Evolutionary conservation across 1,284 basidiomycete genomes (phyloP), one percentile per base, ranked within the genome.

Genomic region (Lignosus rhinocerotis): DNA sequence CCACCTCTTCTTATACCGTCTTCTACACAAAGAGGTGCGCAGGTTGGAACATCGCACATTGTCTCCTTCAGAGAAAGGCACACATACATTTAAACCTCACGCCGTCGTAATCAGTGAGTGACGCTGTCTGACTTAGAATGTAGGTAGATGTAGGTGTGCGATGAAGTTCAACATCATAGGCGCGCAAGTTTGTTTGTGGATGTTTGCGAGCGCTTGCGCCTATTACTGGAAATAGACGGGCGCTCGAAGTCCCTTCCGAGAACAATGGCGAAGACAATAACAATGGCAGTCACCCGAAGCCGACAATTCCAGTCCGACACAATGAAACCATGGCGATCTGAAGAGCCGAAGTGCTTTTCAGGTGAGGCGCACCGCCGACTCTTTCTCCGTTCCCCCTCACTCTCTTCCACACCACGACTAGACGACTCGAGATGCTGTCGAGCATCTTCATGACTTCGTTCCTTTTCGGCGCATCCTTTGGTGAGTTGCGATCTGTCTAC

Each of bases 401-500:
- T 67, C 61, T 39, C 34, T 17, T 51, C 39, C 32, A 34, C 10
- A 50, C 51, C 46, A 54, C 52, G 61, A 67, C 58, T 68, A 60
- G 63, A 62, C 66, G 54, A 67, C 69, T 72, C 70, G 72, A 61
- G 66, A 82, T 82, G 80, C 61, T 79, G 66, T 74, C 72, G 75
- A 73, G 73, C 75, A 64, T 80, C 59, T 67, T 84, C 68, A 68
- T 76, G 58, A 60, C 78, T 68, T 72, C 73, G 56, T 67, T 82
- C 67, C 66, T 76, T 70, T 74, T 81, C 64, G 70, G 73, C 73
- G 74, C 76, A 69, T 77, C 75, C 70, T 78, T 75, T 66, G 76
- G 82, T 82, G 69, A 75, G 80, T 68, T 34, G 16, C 34, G 45
- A 10, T 16, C 9, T 36, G 12, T 4, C 9, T 10, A 14, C 16